These are phyloP conservation scores for Rheum nobile DNA, from an alignment of 148 eudicot species.

Conservation along the genomic window DNA sequence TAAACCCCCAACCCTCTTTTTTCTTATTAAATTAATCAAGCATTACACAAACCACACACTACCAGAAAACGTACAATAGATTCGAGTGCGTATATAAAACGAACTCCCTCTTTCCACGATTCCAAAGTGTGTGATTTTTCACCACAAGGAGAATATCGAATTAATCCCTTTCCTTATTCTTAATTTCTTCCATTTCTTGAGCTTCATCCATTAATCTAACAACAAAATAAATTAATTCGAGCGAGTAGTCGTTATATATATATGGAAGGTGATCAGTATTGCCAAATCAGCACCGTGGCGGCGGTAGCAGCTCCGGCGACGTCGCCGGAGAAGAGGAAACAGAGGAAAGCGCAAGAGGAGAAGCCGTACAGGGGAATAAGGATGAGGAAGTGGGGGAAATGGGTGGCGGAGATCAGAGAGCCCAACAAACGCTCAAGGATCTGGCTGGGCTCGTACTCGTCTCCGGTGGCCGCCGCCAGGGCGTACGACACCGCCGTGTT, in stretches of 20 bases:
- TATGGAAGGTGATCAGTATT: background rate
- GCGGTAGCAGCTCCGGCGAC: background rate
- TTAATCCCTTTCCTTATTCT: background rate
- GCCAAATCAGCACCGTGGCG: background rate
- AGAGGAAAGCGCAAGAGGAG: constrained; percentile 12
- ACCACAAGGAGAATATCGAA: background rate
- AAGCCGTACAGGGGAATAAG: constrained; percentile 79
- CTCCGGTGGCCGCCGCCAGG: constrained; percentile 74
- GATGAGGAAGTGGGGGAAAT: constrained; percentile 98
- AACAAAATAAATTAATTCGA: background rate
- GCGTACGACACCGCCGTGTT: constrained; percentile 92
- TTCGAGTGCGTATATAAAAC: too few relatives aligned
- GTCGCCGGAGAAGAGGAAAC: background rate
- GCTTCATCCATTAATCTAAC: background rate
- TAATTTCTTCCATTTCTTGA: background rate
- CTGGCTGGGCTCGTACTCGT: constrained; percentile 73
- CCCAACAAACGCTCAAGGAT: constrained; percentile 86
- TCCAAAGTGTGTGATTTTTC: background rate
- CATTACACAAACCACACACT: too few relatives aligned
- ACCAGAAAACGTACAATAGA: too few relatives aligned
- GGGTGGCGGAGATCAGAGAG: constrained; percentile 95
- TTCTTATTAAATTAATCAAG: too few relatives aligned
- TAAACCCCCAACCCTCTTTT: too few relatives aligned
- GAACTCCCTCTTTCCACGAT: too few relatives aligned
- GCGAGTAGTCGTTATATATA: background rate